These are phyloP conservation scores for Penicillium lividum DNA, from an alignment of 495 filamentous ascomycete species.

Conservation along the genomic window DNA sequence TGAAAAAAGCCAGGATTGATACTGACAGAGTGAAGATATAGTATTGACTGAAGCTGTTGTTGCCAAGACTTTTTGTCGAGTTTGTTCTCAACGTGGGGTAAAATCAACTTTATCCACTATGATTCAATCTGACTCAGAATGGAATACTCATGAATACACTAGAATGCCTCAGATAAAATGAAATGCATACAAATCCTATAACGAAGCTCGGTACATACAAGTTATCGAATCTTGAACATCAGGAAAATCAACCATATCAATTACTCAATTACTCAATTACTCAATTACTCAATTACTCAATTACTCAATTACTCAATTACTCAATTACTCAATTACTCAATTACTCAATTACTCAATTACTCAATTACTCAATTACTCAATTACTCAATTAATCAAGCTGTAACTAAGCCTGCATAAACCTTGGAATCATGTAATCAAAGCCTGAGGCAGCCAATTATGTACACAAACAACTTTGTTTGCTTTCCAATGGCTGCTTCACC, in stretches of 20 bases:
- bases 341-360: too few species aligned
- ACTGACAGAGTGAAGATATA: slow-evolving; percentile 5
- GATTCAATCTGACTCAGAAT: slow-evolving; percentile 27
- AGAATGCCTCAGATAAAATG: not conserved
- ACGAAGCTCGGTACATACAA: too few species aligned
- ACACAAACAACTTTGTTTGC: not conserved
- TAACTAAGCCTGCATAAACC: too few species aligned
- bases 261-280: too few species aligned
- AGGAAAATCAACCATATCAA: too few species aligned
- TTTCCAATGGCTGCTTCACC: not conserved
- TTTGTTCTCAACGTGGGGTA: slow-evolving; percentile 6
- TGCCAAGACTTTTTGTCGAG: slow-evolving; percentile 16
- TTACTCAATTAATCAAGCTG: too few species aligned
- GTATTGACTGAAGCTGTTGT: slow-evolving; percentile 1
- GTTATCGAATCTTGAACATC: too few species aligned
- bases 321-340: too few species aligned
- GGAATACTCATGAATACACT: not conserved
- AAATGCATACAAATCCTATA: not conserved
- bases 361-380: too few species aligned
- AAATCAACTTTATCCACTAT: slow-evolving; percentile 9
- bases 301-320: too few species aligned
- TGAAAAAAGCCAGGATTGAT: slow-evolving; percentile 6
- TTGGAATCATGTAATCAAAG: not conserved
- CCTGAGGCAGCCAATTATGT: not conserved
- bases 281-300: too few species aligned